Conservation (phyloP, 441 rosid genomes). For the Pelargonium myrrhifolium region DNA sequence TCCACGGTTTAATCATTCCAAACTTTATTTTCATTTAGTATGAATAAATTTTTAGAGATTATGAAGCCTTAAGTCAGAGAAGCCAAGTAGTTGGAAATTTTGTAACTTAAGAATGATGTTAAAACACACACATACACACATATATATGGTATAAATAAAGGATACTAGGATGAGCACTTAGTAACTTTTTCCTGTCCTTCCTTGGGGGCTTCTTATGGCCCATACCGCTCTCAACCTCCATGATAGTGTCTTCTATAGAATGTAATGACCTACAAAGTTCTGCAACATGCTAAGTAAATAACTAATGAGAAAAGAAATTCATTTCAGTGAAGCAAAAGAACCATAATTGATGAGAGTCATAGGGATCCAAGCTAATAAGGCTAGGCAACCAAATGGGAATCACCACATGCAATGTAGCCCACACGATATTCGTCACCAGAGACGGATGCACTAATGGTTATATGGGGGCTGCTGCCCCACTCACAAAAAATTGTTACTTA, state of each 20-base stretch:
- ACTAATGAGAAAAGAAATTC: constrained; percentile 14
- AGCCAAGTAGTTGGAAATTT: background rate
- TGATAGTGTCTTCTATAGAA: constrained; percentile 24
- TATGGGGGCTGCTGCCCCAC: too few species aligned
- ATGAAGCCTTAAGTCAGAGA: background rate
- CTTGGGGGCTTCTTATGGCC: constrained; percentile 44
- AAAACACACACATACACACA: background rate
- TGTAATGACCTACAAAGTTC: constrained; percentile 49
- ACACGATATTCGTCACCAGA: background rate
- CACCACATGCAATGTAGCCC: background rate
- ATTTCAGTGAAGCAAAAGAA: constrained; percentile 30
- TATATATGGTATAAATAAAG: constrained; percentile 19
- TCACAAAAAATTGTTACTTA: too few species aligned
- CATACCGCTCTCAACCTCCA: constrained; percentile 28
- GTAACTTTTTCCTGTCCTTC: constrained; percentile 48
- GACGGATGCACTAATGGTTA: too few species aligned
- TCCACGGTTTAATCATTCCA: constrained; percentile 1
- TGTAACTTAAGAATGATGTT: background rate
- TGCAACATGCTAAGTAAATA: constrained; percentile 22
- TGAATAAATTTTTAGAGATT: too few species aligned
- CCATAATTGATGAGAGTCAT: constrained; percentile 9
- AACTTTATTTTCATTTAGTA: background rate
- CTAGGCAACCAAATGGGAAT: constrained; percentile 12
- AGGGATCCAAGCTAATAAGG: constrained; percentile 10
- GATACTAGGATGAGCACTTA: constrained; percentile 40